Base-by-base conservation (phyloP, 176 grass and related monocot genomes). In the Triticum turgidum region DNA sequence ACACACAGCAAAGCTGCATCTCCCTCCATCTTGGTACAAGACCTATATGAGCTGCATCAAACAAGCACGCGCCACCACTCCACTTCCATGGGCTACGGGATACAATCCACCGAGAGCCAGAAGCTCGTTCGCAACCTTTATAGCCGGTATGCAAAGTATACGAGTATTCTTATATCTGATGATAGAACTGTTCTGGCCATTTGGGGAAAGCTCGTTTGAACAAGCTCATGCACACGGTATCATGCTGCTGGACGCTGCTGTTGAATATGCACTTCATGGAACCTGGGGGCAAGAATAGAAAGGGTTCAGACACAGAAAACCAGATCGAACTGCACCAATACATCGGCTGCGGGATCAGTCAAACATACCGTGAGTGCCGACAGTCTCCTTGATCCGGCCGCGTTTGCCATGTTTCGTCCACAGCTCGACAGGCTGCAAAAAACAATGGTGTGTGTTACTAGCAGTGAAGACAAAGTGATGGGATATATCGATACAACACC, bases 191-290 rank as follows among this genome's bases (percentile, higher is more conserved):
- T 85, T 94, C 94, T 10, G 92, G 97, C 94, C 97, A 99, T 81
- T 94, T 99, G 3, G 97, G 97, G 73, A 94, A 99, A 24, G 85
- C 92, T 2, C 90, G 94, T 78, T 93, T 99, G 82, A 89, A 99
- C 62, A 99, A 73, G 70, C 90, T 99, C 88, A 96, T 93, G 86
- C 97, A 99, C 25, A 96, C 97, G 0, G 97, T 99, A 49, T 99
- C 97, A 42, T 99, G 92, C 77, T 99, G 94, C 79, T 96, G 97
- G 88, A 96, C 74, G 59, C 85, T 94, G 80, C 84, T 91, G 39
- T 94, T 96, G 86, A 99, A 99, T 76, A 99, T 42, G 82, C 94
- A 99, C 49, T 99, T 99, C 97, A 96, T 94, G 13, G 92, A 76
- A 65, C 97, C 97, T 99, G 84, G 11, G 9, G 62, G 32, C 70